A percentile compares a stretch with the other conserved stretches of the same genome.
Conservation (phyloP, 768 basidiomycete genomes). For the Naganishia vishniacii region DNA sequence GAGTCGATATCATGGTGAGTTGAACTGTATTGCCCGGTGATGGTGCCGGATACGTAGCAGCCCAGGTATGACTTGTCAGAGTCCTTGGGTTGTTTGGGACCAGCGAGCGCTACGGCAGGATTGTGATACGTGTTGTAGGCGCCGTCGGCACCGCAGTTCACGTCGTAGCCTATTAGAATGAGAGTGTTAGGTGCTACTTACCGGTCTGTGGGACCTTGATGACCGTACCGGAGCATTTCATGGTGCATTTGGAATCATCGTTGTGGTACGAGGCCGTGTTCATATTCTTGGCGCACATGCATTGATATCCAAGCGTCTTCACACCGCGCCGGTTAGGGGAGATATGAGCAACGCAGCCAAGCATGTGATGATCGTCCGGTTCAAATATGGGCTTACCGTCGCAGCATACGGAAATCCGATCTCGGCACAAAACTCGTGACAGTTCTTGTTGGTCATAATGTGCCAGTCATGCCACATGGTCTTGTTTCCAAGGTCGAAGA, state of each 20-base stretch:
- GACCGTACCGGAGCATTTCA: conserved; percentile 9
- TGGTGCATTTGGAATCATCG: conserved; percentile 13
- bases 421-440: conserved; percentile 22
- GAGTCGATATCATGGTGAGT: conserved; percentile 4
- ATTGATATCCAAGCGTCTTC: conserved; percentile 16
- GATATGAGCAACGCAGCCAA: neutral
- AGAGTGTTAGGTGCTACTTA: too few species aligned
- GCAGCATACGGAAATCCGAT: conserved; percentile 21
- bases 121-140: conserved; percentile 6
- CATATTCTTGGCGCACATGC: conserved; percentile 11
- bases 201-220: too few species aligned
- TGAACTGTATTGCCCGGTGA: neutral
- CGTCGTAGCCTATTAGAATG: conserved; percentile 1
- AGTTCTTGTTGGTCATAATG: conserved; percentile 9
- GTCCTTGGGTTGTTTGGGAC: conserved; percentile 17
- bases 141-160: conserved; percentile 19
- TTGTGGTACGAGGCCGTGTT: neutral
- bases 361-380: neutral
- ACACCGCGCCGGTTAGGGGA: neutral
- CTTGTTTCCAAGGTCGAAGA: conserved; percentile 9
- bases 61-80: conserved; percentile 24
- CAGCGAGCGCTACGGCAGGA: neutral
- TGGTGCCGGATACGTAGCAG: conserved; percentile 2
- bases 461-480: conserved; percentile 22
- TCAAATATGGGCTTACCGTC: neutral